Conservation (phyloP, 352 stramenopile species). For the Globisporangium heterothallicum region DNA sequence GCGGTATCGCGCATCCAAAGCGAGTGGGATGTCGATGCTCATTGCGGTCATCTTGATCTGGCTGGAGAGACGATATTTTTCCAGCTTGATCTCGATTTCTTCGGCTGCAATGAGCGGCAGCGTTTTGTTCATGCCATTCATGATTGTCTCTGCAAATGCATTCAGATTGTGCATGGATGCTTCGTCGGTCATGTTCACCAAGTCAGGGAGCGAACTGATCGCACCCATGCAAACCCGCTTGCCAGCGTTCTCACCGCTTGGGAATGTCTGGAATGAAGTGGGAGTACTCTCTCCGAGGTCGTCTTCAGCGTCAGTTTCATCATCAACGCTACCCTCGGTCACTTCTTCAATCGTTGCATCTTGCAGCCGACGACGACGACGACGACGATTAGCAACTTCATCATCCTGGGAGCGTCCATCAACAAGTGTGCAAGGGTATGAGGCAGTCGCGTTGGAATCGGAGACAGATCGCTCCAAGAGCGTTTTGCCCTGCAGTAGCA, state of each 20-base stretch:
- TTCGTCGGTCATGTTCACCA: slow-evolving; percentile 6
- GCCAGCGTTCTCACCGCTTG: background rate
- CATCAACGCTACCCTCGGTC: background rate
- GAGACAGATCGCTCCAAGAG: slow-evolving; percentile 7
- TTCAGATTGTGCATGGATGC: slow-evolving; percentile 7
- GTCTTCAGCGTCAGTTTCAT: background rate
- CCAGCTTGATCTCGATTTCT: slow-evolving; percentile 1
- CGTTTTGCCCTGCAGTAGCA: slow-evolving; percentile 10
- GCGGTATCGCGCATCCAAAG: background rate
- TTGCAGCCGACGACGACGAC: too few species aligned
- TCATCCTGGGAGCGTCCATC: slow-evolving; percentile 5
- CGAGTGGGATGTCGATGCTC: slow-evolving; percentile 7
- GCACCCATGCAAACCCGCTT: slow-evolving; percentile 3
- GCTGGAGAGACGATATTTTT: slow-evolving; percentile 2
- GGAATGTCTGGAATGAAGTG: slow-evolving; percentile 5
- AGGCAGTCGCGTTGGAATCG: slow-evolving; percentile 3
- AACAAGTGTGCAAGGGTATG: slow-evolving; percentile 9
- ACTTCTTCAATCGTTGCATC: too few species aligned
- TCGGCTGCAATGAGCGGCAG: slow-evolving; percentile 1
- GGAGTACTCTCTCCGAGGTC: too few species aligned
- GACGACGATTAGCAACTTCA: too few species aligned
- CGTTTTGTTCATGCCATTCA: slow-evolving; percentile 2
- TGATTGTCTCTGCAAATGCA: background rate
- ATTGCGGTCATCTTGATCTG: slow-evolving; percentile 7
- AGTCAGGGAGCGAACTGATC: slow-evolving; percentile 1